Base-by-base conservation (phyloP, 352 stramenopile species). In the Phytopythium sindhum region DNA sequence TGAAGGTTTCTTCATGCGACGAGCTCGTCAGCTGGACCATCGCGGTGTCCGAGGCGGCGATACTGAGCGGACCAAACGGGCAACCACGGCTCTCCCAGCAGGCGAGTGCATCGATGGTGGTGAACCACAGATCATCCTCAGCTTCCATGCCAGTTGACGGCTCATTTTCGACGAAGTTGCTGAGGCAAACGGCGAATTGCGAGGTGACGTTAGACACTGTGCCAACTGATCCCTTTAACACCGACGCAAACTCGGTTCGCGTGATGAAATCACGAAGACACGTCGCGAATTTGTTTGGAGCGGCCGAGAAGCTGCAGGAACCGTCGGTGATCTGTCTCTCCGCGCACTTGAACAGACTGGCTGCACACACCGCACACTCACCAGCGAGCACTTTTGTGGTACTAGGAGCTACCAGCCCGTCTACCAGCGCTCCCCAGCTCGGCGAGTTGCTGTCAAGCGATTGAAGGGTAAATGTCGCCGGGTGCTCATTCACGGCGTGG, bases 101-200 rank as follows among this genome's bases (percentile, higher is more conserved):
- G 29, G 61, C 64, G 12, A 80, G 54, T 6, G 42, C 33, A 23
- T 72, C 44, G 51, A 48, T 67, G 1, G 33, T 50, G 7, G 7
- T 31, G 41, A 68, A 72, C 72, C 72, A 79, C 33, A 61, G 23
- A 28, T 74, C 68, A 14, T 67, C 14, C 9, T 37, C 29, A 45
- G 71, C 42, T 26, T 12, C 5, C 4, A 1, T 26, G 2, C 8
- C 42, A 12, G 0, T 23, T 50, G 42, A 26, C 19, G 42, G 0
- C 42, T 45, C 17, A 8, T 45, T 45, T n/a, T 45, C 41, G 41
- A 50, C 42, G 4, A 50, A 50, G 42, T 3, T 6, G 4, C 17
- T 7, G 8, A 50, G 42, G n/a, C 42, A 50, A 14, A 26, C 21
- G 21, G 42, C 26, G 21, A 50, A 10, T 15, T 24, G 10, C 12